phyloP scores from a whole-genome alignment of 306 rosid genomes.

The Luffa aegyptiaca region DNA sequence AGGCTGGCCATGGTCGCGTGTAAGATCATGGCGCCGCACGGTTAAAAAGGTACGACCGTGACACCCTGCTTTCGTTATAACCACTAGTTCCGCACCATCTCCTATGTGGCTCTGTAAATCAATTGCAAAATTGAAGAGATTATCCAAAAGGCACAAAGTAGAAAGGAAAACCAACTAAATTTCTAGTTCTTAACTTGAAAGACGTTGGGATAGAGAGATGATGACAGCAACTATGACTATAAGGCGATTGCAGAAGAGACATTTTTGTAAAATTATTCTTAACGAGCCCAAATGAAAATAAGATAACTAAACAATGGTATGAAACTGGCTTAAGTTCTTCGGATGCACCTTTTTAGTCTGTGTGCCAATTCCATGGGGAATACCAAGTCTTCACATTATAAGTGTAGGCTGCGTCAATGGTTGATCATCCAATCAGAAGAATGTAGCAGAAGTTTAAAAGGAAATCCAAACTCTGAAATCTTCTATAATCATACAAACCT shows the following conservation, averaged over 20 bases:
- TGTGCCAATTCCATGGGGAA: conserved; percentile 83
- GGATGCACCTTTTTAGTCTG: conserved; percentile 54
- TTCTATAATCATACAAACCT: conserved; percentile 27
- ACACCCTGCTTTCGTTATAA: conserved; percentile 68
- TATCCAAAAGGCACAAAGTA: background rate
- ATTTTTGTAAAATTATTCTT: background rate
- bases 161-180: background rate
- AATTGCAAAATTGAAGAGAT: background rate
- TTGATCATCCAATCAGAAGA: background rate
- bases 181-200: background rate
- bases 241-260: background rate
- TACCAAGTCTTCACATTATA: conserved; percentile 57
- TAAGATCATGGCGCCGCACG: too few species aligned
- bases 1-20: too few species aligned
- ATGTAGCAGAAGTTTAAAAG: conserved; percentile 5
- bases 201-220: background rate
- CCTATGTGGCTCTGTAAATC: conserved; percentile 49
- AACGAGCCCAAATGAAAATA: background rate
- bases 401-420: conserved; percentile 53
- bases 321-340: background rate
- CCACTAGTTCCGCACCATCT: conserved; percentile 49
- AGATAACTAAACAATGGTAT: background rate
- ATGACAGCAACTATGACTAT: background rate
- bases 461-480: background rate
- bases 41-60: too few species aligned